Evolutionary conservation across 306 rosid genomes (phyloP).

Genomic region (Inga oerstediana): DNA sequence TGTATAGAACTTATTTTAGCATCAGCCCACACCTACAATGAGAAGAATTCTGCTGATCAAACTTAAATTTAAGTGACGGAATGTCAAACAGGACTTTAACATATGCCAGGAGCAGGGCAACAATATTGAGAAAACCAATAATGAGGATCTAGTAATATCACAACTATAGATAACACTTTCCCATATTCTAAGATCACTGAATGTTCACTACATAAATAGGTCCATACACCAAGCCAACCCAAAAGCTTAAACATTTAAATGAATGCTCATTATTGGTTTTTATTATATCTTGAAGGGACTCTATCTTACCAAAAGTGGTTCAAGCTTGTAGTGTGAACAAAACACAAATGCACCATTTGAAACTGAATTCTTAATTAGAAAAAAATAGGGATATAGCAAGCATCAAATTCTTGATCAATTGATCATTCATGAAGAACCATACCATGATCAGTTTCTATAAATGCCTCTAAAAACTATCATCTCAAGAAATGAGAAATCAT

Average conservation of each 20-base stretch:
- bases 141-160: background rate
- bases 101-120: background rate
- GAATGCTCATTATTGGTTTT: background rate
- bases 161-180: background rate
- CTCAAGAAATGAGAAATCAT: background rate
- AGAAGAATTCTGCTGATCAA: background rate
- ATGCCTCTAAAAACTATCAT: background rate
- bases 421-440: background rate
- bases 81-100: background rate
- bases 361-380: background rate
- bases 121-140: background rate
- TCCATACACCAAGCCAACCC: background rate
- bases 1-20: slow-evolving; percentile 83
- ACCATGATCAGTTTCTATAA: background rate
- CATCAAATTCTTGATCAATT: background rate
- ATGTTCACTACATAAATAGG: background rate
- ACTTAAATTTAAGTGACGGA: background rate
- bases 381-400: background rate
- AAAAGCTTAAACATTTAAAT: background rate
- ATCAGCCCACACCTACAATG: slow-evolving; percentile 75
- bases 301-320: background rate
- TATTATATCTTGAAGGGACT: too few relatives aligned
- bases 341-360: background rate
- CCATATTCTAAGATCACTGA: background rate
- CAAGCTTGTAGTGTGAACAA: background rate